phyloP scores from a whole-genome alignment of 2,329 filamentous ascomycete species.

The Corynespora cassiicola region DNA sequence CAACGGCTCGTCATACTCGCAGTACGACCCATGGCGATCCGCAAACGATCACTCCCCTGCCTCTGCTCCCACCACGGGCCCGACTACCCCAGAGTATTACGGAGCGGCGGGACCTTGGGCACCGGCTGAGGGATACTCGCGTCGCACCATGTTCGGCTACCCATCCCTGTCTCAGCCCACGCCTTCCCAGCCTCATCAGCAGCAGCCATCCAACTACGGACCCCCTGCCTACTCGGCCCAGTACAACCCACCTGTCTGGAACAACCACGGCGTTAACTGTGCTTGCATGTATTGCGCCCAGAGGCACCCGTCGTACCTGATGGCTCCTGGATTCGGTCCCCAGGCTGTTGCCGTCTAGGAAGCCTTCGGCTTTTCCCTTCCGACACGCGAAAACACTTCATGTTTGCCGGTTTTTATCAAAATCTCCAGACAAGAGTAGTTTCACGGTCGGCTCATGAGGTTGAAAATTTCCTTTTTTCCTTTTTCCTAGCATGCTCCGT shows the following conservation, averaged over 20 bases:
- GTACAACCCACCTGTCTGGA: slow-evolving; percentile 46
- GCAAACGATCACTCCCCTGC: slow-evolving; percentile 57
- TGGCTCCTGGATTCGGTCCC: slow-evolving; percentile 46
- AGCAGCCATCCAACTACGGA: slow-evolving; percentile 41
- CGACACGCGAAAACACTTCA: slow-evolving; percentile 3
- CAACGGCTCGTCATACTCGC: slow-evolving; percentile 37
- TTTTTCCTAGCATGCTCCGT: too few relatives aligned
- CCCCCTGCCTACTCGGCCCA: slow-evolving; percentile 40
- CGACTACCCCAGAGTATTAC: slow-evolving; percentile 62
- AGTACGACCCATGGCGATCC: slow-evolving; percentile 52
- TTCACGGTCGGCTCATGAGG: slow-evolving; percentile 2
- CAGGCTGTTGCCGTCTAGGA: slow-evolving; percentile 44
- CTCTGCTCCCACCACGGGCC: slow-evolving; percentile 61
- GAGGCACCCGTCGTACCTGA: slow-evolving; percentile 46
- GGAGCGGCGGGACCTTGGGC: slow-evolving; percentile 56
- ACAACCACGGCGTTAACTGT: slow-evolving; percentile 44
- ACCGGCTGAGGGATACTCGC: slow-evolving; percentile 50
- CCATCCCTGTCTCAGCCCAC: slow-evolving; percentile 43
- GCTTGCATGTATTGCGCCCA: slow-evolving; percentile 46
- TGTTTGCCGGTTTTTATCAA: slow-evolving; percentile 2
- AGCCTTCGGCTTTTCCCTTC: neutral
- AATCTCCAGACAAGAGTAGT: slow-evolving; percentile 1
- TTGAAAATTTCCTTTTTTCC: too few relatives aligned
- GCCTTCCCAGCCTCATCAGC: slow-evolving; percentile 51
- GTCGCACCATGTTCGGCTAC: slow-evolving; percentile 51